These are phyloP conservation scores for Zygosaccharomyces bailii DNA, from an alignment of 805 yeast genomes.

Conservation along the genomic window DNA sequence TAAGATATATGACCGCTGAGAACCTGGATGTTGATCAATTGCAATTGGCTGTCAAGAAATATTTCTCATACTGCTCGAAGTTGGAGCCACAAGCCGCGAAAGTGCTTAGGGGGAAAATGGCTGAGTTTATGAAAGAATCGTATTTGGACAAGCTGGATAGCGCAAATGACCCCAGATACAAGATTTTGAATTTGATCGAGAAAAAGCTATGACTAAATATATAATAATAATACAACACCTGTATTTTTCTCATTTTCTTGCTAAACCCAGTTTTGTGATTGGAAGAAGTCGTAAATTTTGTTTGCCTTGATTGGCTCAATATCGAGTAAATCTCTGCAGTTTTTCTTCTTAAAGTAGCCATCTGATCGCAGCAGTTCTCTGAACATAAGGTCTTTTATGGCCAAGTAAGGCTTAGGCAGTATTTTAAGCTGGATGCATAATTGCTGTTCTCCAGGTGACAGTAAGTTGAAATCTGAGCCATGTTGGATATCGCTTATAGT, in stretches of 20 bases:
- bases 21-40: conserved; percentile 50
- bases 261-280: conserved; percentile 80
- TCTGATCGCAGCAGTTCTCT: conserved; percentile 83
- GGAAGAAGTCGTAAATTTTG: conserved; percentile 87
- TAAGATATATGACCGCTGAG: conserved; percentile 48
- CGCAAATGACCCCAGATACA: conserved; percentile 30
- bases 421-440: conserved; percentile 81
- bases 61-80: conserved; percentile 55
- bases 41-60: conserved; percentile 69
- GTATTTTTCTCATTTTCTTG: background rate
- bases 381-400: conserved; percentile 84
- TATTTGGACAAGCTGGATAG: conserved; percentile 32
- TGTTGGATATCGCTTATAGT: conserved; percentile 66
- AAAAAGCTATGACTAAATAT: conserved; percentile 27
- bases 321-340: conserved; percentile 78
- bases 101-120: conserved; percentile 37
- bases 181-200: conserved; percentile 33
- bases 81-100: conserved; percentile 35
- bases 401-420: conserved; percentile 89
- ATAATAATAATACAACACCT: conserved; percentile 2
- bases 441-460: conserved; percentile 84
- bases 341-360: conserved; percentile 76
- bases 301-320: conserved; percentile 85
- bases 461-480: conserved; percentile 75
- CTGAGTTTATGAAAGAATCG: conserved; percentile 33